Evolutionary conservation across 345 rosid genomes (phyloP), one percentile per base, ranked within the genome.

Genomic region (Euphorbia lathyris): DNA sequence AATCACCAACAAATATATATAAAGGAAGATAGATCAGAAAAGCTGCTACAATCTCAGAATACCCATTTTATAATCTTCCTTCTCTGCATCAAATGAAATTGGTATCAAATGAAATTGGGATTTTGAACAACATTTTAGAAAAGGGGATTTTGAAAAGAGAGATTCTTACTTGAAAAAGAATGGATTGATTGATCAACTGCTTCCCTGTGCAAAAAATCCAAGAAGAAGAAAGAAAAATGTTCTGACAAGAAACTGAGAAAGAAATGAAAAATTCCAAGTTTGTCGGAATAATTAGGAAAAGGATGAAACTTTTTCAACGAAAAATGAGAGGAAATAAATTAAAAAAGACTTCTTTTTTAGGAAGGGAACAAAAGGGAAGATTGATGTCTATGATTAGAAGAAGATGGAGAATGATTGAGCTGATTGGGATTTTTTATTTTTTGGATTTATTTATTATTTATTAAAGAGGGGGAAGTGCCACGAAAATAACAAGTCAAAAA

Each of bases 31-130:
- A 63, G 68, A 76, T 77, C 73, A 71, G 40, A 38, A 71, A 77
- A 67, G 29, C 78, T 25, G 67, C 68, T 67, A 74, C 30, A 71
- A 78, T 66, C 68, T 72, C 43, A 63, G 42, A 40, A 72, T 14
- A 12, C 9, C 74, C 80, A 67, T 73, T 38, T 23, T 55, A 19
- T 5, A n/a, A 66, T 48, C 70, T 75, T 59, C n/a, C 72, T 67
- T 63, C 72, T 69, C 72, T 14, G 70, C 63, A 68, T 76, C 72
- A 66, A 59, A 72, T 0, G 22, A 62, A 26, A 68, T n/a, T 71
- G 68, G 66, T n/a, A n/a, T n/a, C n/a, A n/a, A n/a, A n/a, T n/a
- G n/a, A n/a, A n/a, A n/a, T n/a, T n/a, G n/a, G n/a, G n/a, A n/a
- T n/a, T n/a, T n/a, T n/a, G n/a, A n/a, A n/a, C n/a, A n/a, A n/a